Conservation (phyloP, 2,329 filamentous ascomycete species). For the Botrytis hyacinthi region DNA sequence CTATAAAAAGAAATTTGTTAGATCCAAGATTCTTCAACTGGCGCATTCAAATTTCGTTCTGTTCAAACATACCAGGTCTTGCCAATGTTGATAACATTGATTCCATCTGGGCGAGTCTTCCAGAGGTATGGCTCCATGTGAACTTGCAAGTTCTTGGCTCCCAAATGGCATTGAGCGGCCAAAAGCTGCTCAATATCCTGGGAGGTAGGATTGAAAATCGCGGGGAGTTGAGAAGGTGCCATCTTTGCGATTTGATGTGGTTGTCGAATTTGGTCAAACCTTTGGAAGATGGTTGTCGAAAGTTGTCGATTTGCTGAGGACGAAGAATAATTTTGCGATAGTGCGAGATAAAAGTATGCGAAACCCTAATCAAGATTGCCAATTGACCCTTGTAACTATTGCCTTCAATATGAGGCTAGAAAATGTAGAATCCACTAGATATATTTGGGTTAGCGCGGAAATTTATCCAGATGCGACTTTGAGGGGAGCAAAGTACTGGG, state of each 20-base stretch:
- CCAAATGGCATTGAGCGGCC: constrained; percentile 92
- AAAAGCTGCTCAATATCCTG: constrained; percentile 99
- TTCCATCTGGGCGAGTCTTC: constrained; percentile 98
- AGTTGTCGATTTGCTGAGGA: constrained; percentile 30
- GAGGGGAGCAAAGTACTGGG: constrained; percentile 13
- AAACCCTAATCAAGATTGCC: constrained; percentile 23
- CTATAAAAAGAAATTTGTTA: constrained; percentile 69
- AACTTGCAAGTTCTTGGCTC: constrained; percentile 98
- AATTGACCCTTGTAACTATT: background rate
- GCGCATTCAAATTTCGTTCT: background rate
- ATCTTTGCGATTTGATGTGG: constrained; percentile 67
- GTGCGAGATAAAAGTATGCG: constrained; percentile 19
- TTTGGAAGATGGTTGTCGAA: constrained; percentile 21
- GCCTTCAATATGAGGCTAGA: background rate
- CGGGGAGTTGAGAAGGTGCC: constrained; percentile 91
- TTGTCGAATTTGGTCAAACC: constrained; percentile 36
- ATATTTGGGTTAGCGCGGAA: constrained; percentile 30
- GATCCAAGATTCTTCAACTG: constrained; percentile 93
- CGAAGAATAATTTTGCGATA: constrained; percentile 20
- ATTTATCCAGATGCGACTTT: constrained; percentile 21
- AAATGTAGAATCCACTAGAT: constrained; percentile 28
- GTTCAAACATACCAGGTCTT: constrained; percentile 84
- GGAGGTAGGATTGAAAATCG: constrained; percentile 91
- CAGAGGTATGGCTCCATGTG: constrained; percentile 99
- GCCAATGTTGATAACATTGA: constrained; percentile 99